These are phyloP conservation scores for Fusarium dlaminii DNA, from an alignment of 2,329 filamentous ascomycete species.

Conservation along the genomic window DNA sequence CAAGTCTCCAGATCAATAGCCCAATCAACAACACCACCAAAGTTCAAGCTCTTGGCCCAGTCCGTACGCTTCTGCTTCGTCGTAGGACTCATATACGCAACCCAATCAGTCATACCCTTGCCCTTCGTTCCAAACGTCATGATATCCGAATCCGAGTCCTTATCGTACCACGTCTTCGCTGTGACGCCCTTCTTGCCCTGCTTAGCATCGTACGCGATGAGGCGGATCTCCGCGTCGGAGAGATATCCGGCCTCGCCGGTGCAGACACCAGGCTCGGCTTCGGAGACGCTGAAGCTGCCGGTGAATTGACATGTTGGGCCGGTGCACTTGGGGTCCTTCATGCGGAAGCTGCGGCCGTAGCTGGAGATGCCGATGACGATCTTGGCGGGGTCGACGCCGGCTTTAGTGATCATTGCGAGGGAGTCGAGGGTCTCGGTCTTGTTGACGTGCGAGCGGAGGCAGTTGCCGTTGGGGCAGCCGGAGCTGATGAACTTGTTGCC, in stretches of 20 bases:
- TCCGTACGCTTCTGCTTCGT: conserved; percentile 38
- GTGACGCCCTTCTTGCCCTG: conserved; percentile 27
- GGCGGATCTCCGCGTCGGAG: conserved; percentile 43
- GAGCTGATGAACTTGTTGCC: conserved; percentile 39
- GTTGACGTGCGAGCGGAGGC: conserved; percentile 52
- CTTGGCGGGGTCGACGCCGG: conserved; percentile 47
- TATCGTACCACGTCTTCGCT: conserved; percentile 32
- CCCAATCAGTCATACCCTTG: conserved; percentile 41
- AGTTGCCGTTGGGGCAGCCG: conserved; percentile 44
- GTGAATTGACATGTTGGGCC: conserved; percentile 40
- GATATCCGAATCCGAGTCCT: conserved; percentile 38
- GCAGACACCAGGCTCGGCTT: conserved; percentile 40
- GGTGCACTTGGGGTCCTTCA: conserved; percentile 39
- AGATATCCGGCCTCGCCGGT: conserved; percentile 41
- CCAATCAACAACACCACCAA: conserved; percentile 46
- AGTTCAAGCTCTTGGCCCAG: conserved; percentile 38
- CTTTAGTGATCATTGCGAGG: conserved; percentile 51
- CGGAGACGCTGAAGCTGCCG: conserved; percentile 35
- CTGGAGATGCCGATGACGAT: conserved; percentile 43
- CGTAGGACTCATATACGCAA: conserved; percentile 43
- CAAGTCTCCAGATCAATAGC: conserved; percentile 44
- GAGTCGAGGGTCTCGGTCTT: conserved; percentile 50
- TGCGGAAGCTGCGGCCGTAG: conserved; percentile 45
- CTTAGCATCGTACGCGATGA: conserved; percentile 38
- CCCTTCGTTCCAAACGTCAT: conserved; percentile 35